phyloP scores from a whole-genome alignment of 2,329 filamentous ascomycete species.

The Rutstroemia sp. region DNA sequence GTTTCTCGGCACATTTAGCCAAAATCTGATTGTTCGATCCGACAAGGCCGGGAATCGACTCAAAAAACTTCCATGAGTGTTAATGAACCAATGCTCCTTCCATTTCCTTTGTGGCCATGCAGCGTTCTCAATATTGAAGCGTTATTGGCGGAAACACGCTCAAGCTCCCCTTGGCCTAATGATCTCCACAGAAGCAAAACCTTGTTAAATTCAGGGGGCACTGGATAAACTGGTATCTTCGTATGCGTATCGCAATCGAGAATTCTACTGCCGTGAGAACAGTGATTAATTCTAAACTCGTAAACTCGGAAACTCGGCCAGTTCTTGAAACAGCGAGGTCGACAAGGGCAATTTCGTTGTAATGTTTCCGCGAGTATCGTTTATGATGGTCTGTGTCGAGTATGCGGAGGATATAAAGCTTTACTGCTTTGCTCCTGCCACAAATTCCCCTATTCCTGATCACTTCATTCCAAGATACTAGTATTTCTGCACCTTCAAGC shows the following conservation, averaged over 20 bases:
- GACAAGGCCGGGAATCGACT: not conserved
- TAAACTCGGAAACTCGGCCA: not conserved
- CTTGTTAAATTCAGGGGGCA: not conserved
- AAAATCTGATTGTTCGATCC: not conserved
- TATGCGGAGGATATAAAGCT: not conserved
- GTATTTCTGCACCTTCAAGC: not conserved
- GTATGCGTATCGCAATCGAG: not conserved
- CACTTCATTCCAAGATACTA: not conserved
- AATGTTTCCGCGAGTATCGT: not conserved
- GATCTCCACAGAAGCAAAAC: not conserved
- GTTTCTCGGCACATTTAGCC: slow-evolving; percentile 1
- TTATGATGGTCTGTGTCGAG: not conserved
- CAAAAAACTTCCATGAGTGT: not conserved
- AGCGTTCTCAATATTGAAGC: not conserved
- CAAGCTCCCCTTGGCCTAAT: not conserved
- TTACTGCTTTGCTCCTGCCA: not conserved
- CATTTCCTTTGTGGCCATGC: not conserved
- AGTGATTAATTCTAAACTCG: not conserved
- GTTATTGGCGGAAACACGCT: slow-evolving; percentile 1
- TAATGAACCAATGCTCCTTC: not conserved
- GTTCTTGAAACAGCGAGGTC: not conserved
- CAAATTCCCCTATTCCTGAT: not conserved
- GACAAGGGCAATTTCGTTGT: too few relatives aligned
- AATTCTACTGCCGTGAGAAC: not conserved
- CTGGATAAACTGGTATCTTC: not conserved